Evolutionary conservation across 2,329 filamentous ascomycete species (phyloP).

Genomic region (Graphilbum sp.): DNA sequence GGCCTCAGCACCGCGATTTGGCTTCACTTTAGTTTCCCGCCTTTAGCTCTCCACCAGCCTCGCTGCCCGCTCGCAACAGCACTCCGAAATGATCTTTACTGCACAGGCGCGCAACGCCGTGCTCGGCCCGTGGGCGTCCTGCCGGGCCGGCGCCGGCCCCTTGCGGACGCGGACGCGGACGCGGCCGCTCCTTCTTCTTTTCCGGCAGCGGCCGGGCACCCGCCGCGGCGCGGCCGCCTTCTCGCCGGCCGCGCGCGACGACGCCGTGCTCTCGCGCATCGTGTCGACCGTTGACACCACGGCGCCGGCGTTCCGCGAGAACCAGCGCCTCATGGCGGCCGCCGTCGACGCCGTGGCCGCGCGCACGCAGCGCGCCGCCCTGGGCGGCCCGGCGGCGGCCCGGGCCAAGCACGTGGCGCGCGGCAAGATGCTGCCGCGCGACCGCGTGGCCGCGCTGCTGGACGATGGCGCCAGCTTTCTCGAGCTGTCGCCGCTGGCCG

Average conservation of each 20-base stretch:
- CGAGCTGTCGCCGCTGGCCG: slow-evolving; percentile 85
- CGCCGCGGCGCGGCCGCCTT: slow-evolving; percentile 46
- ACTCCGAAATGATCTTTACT: too few species aligned
- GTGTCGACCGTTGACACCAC: slow-evolving; percentile 60
- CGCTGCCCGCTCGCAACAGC: too few species aligned
- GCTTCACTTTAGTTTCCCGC: too few species aligned
- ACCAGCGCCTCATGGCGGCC: slow-evolving; percentile 56
- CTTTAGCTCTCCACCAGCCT: too few species aligned
- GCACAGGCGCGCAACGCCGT: too few species aligned
- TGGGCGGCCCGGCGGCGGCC: slow-evolving; percentile 67
- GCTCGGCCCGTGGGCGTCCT: too few species aligned
- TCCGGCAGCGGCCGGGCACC: too few species aligned
- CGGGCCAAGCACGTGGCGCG: slow-evolving; percentile 72
- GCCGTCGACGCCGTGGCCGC: slow-evolving; percentile 51
- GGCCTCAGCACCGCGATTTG: too few species aligned
- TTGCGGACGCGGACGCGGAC: too few species aligned
- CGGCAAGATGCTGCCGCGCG: slow-evolving; percentile 87
- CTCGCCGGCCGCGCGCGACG: slow-evolving; percentile 65
- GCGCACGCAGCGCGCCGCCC: slow-evolving; percentile 54
- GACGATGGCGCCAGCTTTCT: slow-evolving; percentile 84
- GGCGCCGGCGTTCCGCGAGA: slow-evolving; percentile 67
- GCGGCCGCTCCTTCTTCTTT: neutral
- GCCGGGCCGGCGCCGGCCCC: too few species aligned
- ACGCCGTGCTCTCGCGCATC: slow-evolving; percentile 61
- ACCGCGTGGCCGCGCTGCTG: slow-evolving; percentile 72